Evolutionary conservation across 192 early-diverging fungal genomes (phyloP).

Genomic region (Umbelopsis sp.): DNA sequence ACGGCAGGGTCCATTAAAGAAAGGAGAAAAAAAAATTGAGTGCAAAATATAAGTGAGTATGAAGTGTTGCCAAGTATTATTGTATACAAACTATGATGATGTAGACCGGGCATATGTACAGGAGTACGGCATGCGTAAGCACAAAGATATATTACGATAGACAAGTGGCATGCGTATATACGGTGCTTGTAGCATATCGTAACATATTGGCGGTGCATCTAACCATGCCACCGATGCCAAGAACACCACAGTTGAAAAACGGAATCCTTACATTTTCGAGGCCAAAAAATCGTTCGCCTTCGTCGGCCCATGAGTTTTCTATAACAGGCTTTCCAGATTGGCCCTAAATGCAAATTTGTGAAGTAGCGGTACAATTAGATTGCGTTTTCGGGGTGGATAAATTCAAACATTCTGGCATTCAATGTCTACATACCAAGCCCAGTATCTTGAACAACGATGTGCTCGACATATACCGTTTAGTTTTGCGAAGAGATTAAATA

Average conservation of each 20-base stretch:
- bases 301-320: conserved; percentile 53
- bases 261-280: conserved; percentile 80
- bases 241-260: not conserved
- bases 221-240: not conserved
- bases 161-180: too few relatives aligned
- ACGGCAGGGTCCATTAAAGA: not conserved
- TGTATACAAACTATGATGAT: not conserved
- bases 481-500: conserved; percentile 4
- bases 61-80: too few relatives aligned
- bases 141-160: too few relatives aligned
- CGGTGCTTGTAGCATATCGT: not conserved
- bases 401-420: not conserved
- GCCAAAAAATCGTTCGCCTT: conserved; percentile 82
- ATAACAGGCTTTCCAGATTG: conserved; percentile 42
- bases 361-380: not conserved
- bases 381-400: conserved; percentile 1
- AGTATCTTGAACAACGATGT: conserved; percentile 57
- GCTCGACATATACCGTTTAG: conserved; percentile 31
- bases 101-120: not conserved
- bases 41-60: not conserved
- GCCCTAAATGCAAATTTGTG: conserved; percentile 31
- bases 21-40: conserved; percentile 12
- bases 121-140: not conserved
- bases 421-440: conserved; percentile 46
- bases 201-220: not conserved